Percentiles rank a stretch among this genome's conserved stretches.
Evolutionary conservation across 1,139 yeast genomes (phyloP).

Genomic region (Magnusiomyces sp.): DNA sequence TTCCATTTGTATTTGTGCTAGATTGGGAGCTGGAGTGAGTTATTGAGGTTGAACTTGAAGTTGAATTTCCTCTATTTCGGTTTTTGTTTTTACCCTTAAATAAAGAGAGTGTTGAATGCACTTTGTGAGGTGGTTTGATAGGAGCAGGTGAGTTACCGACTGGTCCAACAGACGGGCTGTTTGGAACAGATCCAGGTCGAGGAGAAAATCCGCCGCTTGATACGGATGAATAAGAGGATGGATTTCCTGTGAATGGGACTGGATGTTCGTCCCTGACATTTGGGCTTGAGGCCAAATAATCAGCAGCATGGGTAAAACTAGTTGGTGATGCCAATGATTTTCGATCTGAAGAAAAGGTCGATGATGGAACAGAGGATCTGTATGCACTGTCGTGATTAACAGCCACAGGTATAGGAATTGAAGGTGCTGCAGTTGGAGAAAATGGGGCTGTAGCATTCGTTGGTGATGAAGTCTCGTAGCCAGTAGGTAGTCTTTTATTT

Average conservation of each 20-base stretch:
- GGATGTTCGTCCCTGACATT: neutral
- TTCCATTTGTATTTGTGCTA: neutral
- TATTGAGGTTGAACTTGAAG: constrained; percentile 5
- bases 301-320: neutral
- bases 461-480: neutral
- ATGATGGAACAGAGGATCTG: neutral
- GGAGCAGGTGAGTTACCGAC: neutral
- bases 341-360: neutral
- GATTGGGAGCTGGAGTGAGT: neutral
- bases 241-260: neutral
- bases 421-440: neutral
- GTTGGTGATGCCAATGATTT: neutral
- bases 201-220: neutral
- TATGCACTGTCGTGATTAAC: constrained; percentile 6
- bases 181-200: neutral
- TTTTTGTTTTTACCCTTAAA: constrained; percentile 16
- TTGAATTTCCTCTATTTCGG: constrained; percentile 22
- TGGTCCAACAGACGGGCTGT: neutral
- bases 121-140: constrained; percentile 17
- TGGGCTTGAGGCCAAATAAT: neutral
- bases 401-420: constrained; percentile 4
- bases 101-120: constrained; percentile 24
- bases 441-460: neutral
- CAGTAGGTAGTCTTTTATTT: neutral
- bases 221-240: neutral